Conservation (phyloP, 2,329 filamentous ascomycete genomes). For the Hypoxylon sp. region DNA sequence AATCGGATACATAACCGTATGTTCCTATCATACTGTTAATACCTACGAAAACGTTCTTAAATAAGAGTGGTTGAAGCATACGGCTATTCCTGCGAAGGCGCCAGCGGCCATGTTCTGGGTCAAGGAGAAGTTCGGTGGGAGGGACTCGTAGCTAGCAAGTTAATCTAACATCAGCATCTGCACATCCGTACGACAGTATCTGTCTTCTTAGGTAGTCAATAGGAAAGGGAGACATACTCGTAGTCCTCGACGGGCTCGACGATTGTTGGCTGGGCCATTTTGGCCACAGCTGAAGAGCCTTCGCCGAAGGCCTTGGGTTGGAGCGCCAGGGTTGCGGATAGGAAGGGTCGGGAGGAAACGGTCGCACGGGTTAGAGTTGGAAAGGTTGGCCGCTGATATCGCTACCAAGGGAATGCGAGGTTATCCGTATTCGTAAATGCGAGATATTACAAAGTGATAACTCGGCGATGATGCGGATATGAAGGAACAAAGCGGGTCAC, state of each 20-base stretch:
- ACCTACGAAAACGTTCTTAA: constrained; percentile 2
- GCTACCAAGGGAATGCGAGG: constrained; percentile 20
- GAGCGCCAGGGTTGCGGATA: constrained; percentile 73
- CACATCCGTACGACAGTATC: constrained; percentile 5
- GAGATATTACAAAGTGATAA: constrained; percentile 35
- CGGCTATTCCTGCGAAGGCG: constrained; percentile 96
- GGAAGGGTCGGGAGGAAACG: constrained; percentile 25
- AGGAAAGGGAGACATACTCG: constrained; percentile 66
- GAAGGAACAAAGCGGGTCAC: constrained; percentile 28
- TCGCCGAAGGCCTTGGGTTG: constrained; percentile 73
- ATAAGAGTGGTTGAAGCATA: constrained; percentile 58
- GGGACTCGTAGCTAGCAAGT: constrained; percentile 81
- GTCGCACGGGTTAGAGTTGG: constrained; percentile 30
- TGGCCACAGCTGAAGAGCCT: constrained; percentile 76
- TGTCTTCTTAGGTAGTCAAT: constrained; percentile 3
- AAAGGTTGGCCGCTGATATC: constrained; percentile 10
- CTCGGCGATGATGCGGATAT: constrained; percentile 19
- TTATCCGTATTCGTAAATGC: constrained; percentile 17
- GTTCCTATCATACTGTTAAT: constrained; percentile 74
- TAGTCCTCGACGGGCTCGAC: constrained; percentile 76
- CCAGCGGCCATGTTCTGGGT: constrained; percentile 95
- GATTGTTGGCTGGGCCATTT: constrained; percentile 78
- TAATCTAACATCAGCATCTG: constrained; percentile 38
- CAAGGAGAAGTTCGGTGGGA: constrained; percentile 95
- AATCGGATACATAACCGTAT: constrained; percentile 99